Conservation (phyloP, 2,329 filamentous ascomycete species). For the Tolypocladium tropicale region DNA sequence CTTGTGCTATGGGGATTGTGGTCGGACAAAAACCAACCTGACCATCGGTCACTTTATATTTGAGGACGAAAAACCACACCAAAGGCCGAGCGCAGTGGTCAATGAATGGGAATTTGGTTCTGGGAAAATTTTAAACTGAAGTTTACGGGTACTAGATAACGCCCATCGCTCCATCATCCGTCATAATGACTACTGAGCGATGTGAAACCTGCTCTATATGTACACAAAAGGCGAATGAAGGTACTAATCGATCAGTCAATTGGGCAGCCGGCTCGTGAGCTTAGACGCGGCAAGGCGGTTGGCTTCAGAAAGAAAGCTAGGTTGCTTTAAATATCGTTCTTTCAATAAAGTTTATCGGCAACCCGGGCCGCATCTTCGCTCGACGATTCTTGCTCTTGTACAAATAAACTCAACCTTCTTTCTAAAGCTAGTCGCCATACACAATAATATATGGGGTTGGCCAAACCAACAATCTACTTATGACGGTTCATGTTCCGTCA, state of each 20-base stretch:
- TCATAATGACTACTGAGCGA: not conserved
- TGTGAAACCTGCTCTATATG: not conserved
- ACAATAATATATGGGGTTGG: not conserved
- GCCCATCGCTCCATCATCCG: not conserved
- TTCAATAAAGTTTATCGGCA: not conserved
- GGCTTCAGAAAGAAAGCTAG: not conserved
- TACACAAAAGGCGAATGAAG: not conserved
- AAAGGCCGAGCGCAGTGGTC: too few species aligned
- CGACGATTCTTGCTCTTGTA: not conserved
- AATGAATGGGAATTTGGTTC: too few species aligned
- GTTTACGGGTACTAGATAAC: not conserved
- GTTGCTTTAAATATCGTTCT: not conserved
- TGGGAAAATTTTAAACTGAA: not conserved
- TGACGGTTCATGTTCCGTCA: not conserved
- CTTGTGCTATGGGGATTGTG: not conserved
- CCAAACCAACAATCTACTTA: not conserved
- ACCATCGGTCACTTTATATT: not conserved
- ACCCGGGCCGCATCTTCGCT: not conserved
- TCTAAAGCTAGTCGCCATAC: not conserved
- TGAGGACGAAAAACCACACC: too few species aligned
- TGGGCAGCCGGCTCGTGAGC: too few species aligned
- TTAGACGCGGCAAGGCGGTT: not conserved
- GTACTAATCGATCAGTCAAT: not conserved
- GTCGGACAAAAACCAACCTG: not conserved
- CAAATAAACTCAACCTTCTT: not conserved